Base-by-base conservation (phyloP, 2,329 filamentous ascomycete genomes). In the Scedosporium apiospermum region DNA sequence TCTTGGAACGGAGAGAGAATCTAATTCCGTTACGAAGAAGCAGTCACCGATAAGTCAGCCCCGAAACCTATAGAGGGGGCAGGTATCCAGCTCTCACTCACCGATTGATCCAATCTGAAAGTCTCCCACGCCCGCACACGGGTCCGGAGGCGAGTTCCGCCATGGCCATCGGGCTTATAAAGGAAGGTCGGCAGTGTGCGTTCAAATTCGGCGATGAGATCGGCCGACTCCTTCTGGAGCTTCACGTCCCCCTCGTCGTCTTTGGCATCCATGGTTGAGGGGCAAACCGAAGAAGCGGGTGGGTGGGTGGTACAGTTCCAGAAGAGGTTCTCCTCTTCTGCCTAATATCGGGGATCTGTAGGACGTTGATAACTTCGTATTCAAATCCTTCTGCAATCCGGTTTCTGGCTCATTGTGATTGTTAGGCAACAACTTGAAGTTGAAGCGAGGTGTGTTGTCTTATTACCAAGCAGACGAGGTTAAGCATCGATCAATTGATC, bases 1-100 rank as follows among this genome's bases (percentile, higher is more conserved):
- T 97, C 93, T 79, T 98, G 93, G 68, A 98, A 99, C 1, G 89
- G 87, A 68, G 97, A 92, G 59, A 99, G 84, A 4, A 83, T 73
- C 78, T 82, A 58, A 10, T n/a, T 26, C 27, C 6, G 18, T 3
- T 6, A 41, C 16, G 21, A 42, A 38, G 26, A 27, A 60, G 16
- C 74, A 78, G 55, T 63, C 65, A 26, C 46, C 9, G 16, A 63
- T 66, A 30, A 68, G 66, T 53, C 18, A 59, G 53, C 64, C 16
- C 12, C 10, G 16, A 23, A 16, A 6, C 10, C 49, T 70, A 60
- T 10, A 42, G 34, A 10, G 30, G 49, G 7, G 14, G 64, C 57
- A 26, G 66, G 26, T 26, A 14, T 6, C 18, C 30, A 34, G 23
- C 23, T 65, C 68, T 69, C 68, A 65, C 68, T 69, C 68, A 85